phyloP scores from a whole-genome alignment of 768 basidiomycete species.

The Boletus coccyginus region DNA sequence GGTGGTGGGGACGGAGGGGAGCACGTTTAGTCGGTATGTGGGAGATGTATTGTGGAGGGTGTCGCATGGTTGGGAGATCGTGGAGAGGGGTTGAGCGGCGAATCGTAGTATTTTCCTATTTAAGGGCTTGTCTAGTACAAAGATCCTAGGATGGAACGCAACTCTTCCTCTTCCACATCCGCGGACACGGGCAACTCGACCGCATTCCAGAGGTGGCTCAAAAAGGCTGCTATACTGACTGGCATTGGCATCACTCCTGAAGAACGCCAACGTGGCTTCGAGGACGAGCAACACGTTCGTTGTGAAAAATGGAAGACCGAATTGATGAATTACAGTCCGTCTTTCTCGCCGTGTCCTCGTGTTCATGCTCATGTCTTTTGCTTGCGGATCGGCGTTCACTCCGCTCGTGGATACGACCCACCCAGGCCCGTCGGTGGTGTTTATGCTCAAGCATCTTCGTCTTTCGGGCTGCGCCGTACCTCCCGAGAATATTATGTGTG shows the following conservation, averaged over 20 bases:
- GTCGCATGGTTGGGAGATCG: conserved; percentile 51
- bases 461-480: conserved; percentile 71
- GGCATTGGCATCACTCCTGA: conserved; percentile 49
- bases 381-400: conserved; percentile 12
- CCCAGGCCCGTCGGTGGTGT: conserved; percentile 79
- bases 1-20: conserved; percentile 68
- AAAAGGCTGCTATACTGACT: conserved; percentile 45
- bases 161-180: conserved; percentile 19
- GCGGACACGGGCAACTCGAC: conserved; percentile 21
- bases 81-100: conserved; percentile 40
- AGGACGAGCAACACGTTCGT: conserved; percentile 37
- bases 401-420: not conserved
- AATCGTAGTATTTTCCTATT: conserved; percentile 3
- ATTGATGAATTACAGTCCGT: conserved; percentile 68
- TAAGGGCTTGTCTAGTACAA: not conserved
- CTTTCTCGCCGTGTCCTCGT: conserved; percentile 8
- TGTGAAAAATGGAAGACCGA: conserved; percentile 74
- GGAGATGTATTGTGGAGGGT: conserved; percentile 64
- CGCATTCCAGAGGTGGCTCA: conserved; percentile 52
- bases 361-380: conserved; percentile 2
- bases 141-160: conserved; percentile 29
- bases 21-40: conserved; percentile 74
- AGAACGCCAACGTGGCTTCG: conserved; percentile 36
- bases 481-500: conserved; percentile 73
- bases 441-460: conserved; percentile 90